These are phyloP conservation scores for Yamadazyma kanchanaburiensis DNA, from an alignment of 1,139 yeast genomes.

Conservation along the genomic window DNA sequence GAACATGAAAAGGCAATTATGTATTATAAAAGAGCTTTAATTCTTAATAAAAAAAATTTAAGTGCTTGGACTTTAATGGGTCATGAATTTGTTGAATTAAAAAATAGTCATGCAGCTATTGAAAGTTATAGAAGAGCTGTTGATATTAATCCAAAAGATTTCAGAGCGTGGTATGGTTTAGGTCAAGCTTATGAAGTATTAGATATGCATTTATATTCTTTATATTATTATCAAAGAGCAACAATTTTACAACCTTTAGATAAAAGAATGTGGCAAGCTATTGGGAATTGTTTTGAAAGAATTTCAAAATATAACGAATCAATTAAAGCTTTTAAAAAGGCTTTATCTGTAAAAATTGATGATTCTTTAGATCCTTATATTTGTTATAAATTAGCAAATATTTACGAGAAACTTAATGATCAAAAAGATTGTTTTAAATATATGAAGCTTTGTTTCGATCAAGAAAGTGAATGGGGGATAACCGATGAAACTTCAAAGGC, in stretches of 20 bases:
- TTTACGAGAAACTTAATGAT: conserved; percentile 60
- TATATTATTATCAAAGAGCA: conserved; percentile 90
- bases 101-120: conserved; percentile 96
- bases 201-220: conserved; percentile 91
- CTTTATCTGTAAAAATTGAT: conserved; percentile 48
- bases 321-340: conserved; percentile 56
- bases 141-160: conserved; percentile 83
- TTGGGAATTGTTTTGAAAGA: conserved; percentile 87
- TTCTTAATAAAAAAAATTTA: conserved; percentile 73
- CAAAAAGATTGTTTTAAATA: conserved; percentile 53
- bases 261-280: conserved; percentile 95
- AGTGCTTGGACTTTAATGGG: conserved; percentile 99
- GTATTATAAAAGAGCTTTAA: conserved; percentile 87
- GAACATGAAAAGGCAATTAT: conserved; percentile 94
- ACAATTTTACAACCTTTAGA: conserved; percentile 86
- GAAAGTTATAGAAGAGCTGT: conserved; percentile 94
- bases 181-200: conserved; percentile 98
- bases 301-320: conserved; percentile 67
- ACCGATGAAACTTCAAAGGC: conserved; percentile 82
- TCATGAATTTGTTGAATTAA: conserved; percentile 94
- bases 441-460: conserved; percentile 72
- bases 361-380: conserved; percentile 50
- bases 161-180: conserved; percentile 96
- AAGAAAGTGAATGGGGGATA: conserved; percentile 63
- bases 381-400: conserved; percentile 63